phyloP scores from a whole-genome alignment of 164 flowering plant species.

The Nymphaea thermarum region DNA sequence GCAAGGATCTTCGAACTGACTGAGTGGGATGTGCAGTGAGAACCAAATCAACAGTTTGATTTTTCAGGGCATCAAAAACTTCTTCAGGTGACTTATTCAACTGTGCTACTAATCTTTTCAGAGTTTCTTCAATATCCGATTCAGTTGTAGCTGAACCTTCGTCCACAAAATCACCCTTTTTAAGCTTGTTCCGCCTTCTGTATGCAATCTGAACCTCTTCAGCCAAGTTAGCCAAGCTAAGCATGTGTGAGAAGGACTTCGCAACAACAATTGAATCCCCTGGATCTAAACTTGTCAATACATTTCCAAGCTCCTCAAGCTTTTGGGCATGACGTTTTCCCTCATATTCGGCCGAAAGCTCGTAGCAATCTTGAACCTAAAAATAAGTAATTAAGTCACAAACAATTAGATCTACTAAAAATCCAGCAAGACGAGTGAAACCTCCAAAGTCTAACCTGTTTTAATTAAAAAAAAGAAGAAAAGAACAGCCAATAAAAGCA shows the following conservation, averaged over 20 bases:
- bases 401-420: not conserved
- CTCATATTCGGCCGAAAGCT: constrained; percentile 96
- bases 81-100: constrained; percentile 91
- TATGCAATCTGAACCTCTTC: constrained; percentile 98
- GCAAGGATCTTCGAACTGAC: constrained; percentile 88
- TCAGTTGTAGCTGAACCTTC: constrained; percentile 91
- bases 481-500: no score
- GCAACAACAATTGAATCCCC: constrained; percentile 97
- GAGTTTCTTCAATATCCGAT: constrained; percentile 97
- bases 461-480: no score
- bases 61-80: constrained; percentile 90
- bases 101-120: constrained; percentile 78
- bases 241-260: constrained; percentile 93
- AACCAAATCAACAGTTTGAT: constrained; percentile 96
- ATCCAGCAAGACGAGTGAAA: no score
- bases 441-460: no score
- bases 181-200: constrained; percentile 63
- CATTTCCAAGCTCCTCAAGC: constrained; percentile 83
- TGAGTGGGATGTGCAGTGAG: constrained; percentile 99
- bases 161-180: constrained; percentile 86
- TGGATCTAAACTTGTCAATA: constrained; percentile 86
- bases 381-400: not conserved
- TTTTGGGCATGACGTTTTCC: constrained; percentile 69
- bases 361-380: constrained; percentile 98
- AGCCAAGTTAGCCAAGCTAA: constrained; percentile 97